These are phyloP conservation scores for Boletus fagicola DNA, from an alignment of 768 basidiomycete genomes.

Conservation along the genomic window DNA sequence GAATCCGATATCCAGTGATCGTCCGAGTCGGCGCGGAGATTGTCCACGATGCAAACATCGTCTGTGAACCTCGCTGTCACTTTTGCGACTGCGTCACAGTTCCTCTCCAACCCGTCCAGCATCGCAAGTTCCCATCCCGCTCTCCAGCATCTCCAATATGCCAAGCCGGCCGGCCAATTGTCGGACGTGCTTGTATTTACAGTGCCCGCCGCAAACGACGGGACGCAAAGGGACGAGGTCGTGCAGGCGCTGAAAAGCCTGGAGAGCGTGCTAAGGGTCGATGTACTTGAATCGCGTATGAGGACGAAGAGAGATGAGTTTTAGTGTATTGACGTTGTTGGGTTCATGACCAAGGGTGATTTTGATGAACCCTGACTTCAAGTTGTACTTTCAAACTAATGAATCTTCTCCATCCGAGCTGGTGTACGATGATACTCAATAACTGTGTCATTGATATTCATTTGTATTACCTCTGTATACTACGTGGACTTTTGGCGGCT, in stretches of 20 bases:
- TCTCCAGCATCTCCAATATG: slow-evolving; percentile 24
- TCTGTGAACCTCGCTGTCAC: slow-evolving; percentile 32
- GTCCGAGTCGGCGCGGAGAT: not conserved
- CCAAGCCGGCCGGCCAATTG: slow-evolving; percentile 21
- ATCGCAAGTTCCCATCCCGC: slow-evolving; percentile 21
- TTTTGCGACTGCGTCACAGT: slow-evolving; percentile 23
- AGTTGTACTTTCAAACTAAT: not conserved
- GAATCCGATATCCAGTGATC: not conserved
- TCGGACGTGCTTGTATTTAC: slow-evolving; percentile 23
- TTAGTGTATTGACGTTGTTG: slow-evolving; percentile 2
- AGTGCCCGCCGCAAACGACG: slow-evolving; percentile 6
- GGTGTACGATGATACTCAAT: not conserved
- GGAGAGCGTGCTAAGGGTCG: slow-evolving; percentile 24
- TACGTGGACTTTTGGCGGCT: not conserved
- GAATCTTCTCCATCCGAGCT: not conserved
- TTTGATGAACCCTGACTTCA: not conserved
- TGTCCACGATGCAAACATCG: slow-evolving; percentile 6
- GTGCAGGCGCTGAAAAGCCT: slow-evolving; percentile 16
- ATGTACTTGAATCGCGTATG: slow-evolving; percentile 21
- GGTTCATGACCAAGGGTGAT: not conserved
- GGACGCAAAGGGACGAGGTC: slow-evolving; percentile 6
- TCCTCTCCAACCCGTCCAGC: slow-evolving; percentile 23
- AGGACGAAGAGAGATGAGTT: slow-evolving; percentile 30
- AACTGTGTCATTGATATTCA: too few species aligned
- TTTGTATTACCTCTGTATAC: too few species aligned